Conservation (phyloP, 768 basidiomycete genomes). For the Coprinopsis strossmayeri region DNA sequence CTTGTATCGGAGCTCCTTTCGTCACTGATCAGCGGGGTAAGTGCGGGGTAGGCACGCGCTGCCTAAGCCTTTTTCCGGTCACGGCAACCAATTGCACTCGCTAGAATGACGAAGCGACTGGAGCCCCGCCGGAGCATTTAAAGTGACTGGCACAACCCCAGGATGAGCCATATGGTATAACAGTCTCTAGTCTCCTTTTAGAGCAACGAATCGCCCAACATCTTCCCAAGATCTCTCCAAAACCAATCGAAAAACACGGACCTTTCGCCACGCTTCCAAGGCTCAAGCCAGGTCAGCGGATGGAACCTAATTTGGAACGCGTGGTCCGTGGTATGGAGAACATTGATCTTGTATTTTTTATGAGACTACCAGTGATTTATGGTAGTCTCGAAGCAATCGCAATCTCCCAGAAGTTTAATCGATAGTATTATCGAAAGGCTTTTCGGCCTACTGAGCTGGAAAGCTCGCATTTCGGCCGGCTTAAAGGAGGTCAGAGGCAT, state of each 20-base stretch:
- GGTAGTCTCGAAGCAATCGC: not conserved
- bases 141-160: not conserved
- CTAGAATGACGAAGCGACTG: not conserved
- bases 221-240: not conserved
- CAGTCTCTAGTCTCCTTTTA: not conserved
- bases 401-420: too few relatives aligned
- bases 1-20: constrained; percentile 2
- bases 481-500: too few relatives aligned
- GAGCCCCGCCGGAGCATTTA: not conserved
- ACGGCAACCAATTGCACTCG: not conserved
- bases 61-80: constrained; percentile 1
- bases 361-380: not conserved
- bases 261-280: not conserved
- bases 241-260: not conserved
- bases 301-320: constrained; percentile 3
- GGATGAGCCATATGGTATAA: not conserved
- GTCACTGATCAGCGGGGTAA: not conserved
- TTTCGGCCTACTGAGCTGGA: too few relatives aligned
- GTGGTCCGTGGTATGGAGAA: not conserved
- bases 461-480: too few relatives aligned
- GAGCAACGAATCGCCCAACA: not conserved
- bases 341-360: not conserved
- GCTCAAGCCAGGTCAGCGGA: not conserved
- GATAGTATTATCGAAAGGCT: too few relatives aligned
- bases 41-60: constrained; percentile 1